Evolutionary conservation across 257 asterid species (phyloP).

Genomic region (Henckelia pumila): DNA sequence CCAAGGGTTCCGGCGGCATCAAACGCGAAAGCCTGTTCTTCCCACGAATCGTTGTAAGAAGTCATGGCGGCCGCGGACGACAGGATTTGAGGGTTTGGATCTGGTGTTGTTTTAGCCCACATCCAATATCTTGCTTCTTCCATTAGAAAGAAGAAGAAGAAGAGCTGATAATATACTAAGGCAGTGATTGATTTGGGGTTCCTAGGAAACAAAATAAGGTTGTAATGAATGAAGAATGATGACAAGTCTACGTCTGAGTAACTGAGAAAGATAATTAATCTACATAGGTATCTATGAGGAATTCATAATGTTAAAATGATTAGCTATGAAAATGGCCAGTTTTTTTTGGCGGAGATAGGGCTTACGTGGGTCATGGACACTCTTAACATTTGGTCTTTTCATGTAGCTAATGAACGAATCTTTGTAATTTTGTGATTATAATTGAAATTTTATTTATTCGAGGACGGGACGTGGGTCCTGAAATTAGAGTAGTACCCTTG

Average conservation of each 20-base stretch:
- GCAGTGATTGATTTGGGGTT: slow-evolving; percentile 4
- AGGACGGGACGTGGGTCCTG: slow-evolving; percentile 47
- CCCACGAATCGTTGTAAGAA: slow-evolving; percentile 72
- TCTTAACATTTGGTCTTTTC: slow-evolving; percentile 45
- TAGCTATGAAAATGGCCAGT: slow-evolving; percentile 32
- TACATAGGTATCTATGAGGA: slow-evolving; percentile 29
- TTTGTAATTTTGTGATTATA: slow-evolving; percentile 10
- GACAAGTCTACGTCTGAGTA: slow-evolving; percentile 34
- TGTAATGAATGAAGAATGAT: slow-evolving; percentile 20
- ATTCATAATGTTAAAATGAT: slow-evolving; percentile 29
- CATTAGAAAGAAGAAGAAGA: slow-evolving; percentile 31
- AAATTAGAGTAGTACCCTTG: slow-evolving; percentile 24
- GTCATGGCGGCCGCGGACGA: slow-evolving; percentile 26
- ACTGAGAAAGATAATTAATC: slow-evolving; percentile 25
- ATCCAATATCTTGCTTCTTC: slow-evolving; percentile 68
- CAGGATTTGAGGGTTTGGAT: slow-evolving; percentile 21
- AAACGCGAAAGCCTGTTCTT: slow-evolving; percentile 91
- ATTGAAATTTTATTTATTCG: slow-evolving; percentile 10
- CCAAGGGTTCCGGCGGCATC: slow-evolving; percentile 78
- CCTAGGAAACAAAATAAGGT: slow-evolving; percentile 2
- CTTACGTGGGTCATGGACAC: slow-evolving; percentile 50
- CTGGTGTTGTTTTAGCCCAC: slow-evolving; percentile 62
- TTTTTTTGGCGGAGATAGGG: slow-evolving; percentile 29
- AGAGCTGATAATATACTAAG: slow-evolving; percentile 6
- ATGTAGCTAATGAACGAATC: slow-evolving; percentile 60